Evolutionary conservation across 78 protist species (phyloP).

Genomic region (Dictyostelium intermedium): DNA sequence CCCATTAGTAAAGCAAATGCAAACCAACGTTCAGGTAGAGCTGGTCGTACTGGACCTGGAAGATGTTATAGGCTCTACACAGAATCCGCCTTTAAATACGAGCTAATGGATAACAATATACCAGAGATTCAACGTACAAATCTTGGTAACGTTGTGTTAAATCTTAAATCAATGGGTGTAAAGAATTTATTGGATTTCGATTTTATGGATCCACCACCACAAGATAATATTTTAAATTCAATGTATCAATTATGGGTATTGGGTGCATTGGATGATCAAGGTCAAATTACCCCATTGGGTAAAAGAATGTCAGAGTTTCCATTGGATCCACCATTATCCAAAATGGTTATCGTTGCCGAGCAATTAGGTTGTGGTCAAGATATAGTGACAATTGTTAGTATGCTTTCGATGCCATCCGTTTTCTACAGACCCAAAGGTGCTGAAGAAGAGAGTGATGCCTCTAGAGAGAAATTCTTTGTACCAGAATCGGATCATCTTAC

Average conservation of each 20-base stretch:
- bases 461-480: constrained; percentile 94
- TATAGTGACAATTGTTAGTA: constrained; percentile 91
- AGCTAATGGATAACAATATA: constrained; percentile 89
- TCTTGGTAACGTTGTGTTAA: constrained; percentile 94
- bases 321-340: constrained; percentile 97
- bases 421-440: constrained; percentile 95
- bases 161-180: constrained; percentile 97
- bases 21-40: constrained; percentile 98
- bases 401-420: constrained; percentile 93
- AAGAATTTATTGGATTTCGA: constrained; percentile 94
- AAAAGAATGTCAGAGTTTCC: constrained; percentile 95
- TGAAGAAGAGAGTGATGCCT: constrained; percentile 91
- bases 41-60: constrained; percentile 99
- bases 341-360: constrained; percentile 90
- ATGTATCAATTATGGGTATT: constrained; percentile 98
- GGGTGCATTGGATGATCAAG: constrained; percentile 97
- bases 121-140: constrained; percentile 99
- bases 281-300: constrained; percentile 92
- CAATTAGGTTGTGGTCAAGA: constrained; percentile 83
- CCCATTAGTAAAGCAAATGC: constrained; percentile 95
- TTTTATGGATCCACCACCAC: constrained; percentile 99
- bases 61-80: constrained; percentile 94
- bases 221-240: constrained; percentile 91
- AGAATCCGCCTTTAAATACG: constrained; percentile 77
- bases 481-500: constrained; percentile 99